phyloP scores from a whole-genome alignment of 2,329 filamentous ascomycete genomes.

The Neofusicoccum kwambonambiense region DNA sequence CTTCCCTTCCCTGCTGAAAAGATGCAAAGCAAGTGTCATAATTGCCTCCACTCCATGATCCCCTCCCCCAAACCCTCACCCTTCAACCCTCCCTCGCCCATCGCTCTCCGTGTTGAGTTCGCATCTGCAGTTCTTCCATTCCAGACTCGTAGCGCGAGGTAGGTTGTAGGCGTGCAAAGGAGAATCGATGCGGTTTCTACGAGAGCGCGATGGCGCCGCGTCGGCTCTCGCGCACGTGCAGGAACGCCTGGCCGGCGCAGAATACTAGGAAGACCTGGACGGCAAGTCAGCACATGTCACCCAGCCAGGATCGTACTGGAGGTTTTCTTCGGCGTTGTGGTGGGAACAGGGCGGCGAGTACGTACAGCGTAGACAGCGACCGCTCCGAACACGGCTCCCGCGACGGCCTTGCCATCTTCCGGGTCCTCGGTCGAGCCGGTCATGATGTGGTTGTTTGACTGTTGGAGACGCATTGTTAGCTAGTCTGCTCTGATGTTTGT shows the following conservation, averaged over 20 bases:
- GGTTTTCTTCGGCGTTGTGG: no score
- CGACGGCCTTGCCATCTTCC: conserved; percentile 72
- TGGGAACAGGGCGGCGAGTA: conserved; percentile 26
- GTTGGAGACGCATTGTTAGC: conserved; percentile 24
- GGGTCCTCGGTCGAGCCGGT: conserved; percentile 71
- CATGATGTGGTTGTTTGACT: conserved; percentile 75
- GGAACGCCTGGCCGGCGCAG: conserved; percentile 82
- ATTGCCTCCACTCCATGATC: background rate
- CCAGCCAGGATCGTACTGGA: no score
- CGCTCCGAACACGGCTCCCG: conserved; percentile 80
- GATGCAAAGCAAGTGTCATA: background rate
- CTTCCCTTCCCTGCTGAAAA: background rate
- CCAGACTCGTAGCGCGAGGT: no score
- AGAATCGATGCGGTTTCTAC: conserved; percentile 27
- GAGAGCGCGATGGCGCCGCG: conserved; percentile 79
- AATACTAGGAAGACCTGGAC: conserved; percentile 82
- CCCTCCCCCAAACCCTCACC: background rate
- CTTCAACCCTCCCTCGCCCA: background rate
- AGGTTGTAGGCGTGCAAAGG: background rate
- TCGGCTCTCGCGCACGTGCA: conserved; percentile 80
- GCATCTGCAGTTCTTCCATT: background rate
- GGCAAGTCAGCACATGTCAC: background rate
- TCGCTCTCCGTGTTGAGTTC: background rate
- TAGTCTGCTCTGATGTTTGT: background rate
- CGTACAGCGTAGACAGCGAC: conserved; percentile 86